Percentiles rank a stretch among this genome's conserved stretches.
phyloP scores from a whole-genome alignment of 2,329 filamentous ascomycete genomes.

The Cercospora canescens region DNA sequence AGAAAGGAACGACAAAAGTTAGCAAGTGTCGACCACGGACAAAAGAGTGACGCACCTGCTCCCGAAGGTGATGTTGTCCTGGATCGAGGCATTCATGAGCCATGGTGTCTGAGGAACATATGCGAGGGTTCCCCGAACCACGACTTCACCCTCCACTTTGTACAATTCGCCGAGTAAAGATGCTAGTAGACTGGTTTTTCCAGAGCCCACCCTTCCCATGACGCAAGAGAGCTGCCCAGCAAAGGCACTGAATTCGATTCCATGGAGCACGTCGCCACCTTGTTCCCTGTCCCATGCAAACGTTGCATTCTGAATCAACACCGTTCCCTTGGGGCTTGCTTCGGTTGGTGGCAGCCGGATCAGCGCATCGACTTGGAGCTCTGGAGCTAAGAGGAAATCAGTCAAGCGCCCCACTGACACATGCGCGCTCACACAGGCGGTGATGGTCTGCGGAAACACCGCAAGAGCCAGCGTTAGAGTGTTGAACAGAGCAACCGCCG shows the following conservation, averaged over 20 bases:
- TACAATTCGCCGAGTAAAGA: constrained; percentile 87
- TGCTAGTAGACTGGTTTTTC: constrained; percentile 91
- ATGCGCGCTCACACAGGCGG: constrained; percentile 90
- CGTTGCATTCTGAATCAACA: constrained; percentile 77
- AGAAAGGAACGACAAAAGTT: too few relatives aligned
- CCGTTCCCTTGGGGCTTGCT: constrained; percentile 76
- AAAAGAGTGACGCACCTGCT: too few relatives aligned
- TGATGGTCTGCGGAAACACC: constrained; percentile 96
- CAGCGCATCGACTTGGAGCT: constrained; percentile 85
- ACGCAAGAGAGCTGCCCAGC: constrained; percentile 94
- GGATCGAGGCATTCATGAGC: constrained; percentile 97
- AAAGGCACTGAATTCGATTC: constrained; percentile 84
- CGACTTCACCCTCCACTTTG: constrained; percentile 82
- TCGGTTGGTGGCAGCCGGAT: too few relatives aligned
- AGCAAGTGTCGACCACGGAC: too few relatives aligned
- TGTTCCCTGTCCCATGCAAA: constrained; percentile 95
- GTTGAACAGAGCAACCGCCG: constrained; percentile 90
- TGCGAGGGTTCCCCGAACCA: constrained; percentile 77
- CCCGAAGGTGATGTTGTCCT: constrained; percentile 97
- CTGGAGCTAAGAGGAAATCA: constrained; percentile 81
- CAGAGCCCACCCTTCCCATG: constrained; percentile 89
- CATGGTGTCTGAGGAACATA: constrained; percentile 93
- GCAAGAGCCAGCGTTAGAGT: constrained; percentile 92
- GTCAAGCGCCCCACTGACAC: constrained; percentile 87
- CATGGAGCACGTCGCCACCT: constrained; percentile 65